A percentile compares a stretch with the other conserved stretches of the same genome.
These are phyloP conservation scores for Saururus chinensis DNA, from an alignment of 164 flowering plant genomes.

Conservation along the genomic window DNA sequence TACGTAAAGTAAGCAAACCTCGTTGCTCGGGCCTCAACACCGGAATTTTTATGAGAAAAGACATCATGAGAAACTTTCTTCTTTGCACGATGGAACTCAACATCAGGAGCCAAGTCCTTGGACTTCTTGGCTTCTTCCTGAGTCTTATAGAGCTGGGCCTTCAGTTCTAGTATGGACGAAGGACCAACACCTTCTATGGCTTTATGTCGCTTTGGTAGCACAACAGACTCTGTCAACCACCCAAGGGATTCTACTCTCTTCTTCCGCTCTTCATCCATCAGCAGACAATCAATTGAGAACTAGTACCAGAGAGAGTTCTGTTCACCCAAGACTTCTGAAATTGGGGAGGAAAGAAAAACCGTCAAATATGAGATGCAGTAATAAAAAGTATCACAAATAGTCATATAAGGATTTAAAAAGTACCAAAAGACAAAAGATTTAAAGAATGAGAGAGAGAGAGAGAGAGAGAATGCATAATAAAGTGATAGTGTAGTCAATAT, in stretches of 20 bases:
- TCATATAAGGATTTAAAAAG: no score
- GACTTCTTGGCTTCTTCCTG: slow-evolving; percentile 64
- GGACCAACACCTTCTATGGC: slow-evolving; percentile 89
- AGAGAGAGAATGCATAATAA: no score
- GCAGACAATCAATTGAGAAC: no score
- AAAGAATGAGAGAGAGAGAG: no score
- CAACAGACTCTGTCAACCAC: slow-evolving; percentile 93
- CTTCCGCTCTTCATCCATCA: slow-evolving; percentile 29
- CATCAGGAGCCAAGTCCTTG: slow-evolving; percentile 35
- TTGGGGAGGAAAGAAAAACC: no score
- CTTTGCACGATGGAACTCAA: slow-evolving; percentile 77
- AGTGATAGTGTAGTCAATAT: no score
- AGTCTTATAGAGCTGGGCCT: slow-evolving; percentile 88
- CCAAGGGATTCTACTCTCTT: slow-evolving; percentile 78
- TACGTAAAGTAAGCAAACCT: slow-evolving; percentile 29
- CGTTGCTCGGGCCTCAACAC: slow-evolving; percentile 75
- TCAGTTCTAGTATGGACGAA: slow-evolving; percentile 80
- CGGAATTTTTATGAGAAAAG: slow-evolving; percentile 65
- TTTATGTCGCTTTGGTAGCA: slow-evolving; percentile 83
- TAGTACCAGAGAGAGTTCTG: no score
- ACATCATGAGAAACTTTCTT: slow-evolving; percentile 34
- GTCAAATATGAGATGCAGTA: no score
- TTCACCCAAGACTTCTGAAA: no score
- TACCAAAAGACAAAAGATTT: no score
- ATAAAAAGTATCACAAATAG: no score